Conservation (phyloP, 1,284 basidiomycete species). For the Malassezia nana region DNA sequence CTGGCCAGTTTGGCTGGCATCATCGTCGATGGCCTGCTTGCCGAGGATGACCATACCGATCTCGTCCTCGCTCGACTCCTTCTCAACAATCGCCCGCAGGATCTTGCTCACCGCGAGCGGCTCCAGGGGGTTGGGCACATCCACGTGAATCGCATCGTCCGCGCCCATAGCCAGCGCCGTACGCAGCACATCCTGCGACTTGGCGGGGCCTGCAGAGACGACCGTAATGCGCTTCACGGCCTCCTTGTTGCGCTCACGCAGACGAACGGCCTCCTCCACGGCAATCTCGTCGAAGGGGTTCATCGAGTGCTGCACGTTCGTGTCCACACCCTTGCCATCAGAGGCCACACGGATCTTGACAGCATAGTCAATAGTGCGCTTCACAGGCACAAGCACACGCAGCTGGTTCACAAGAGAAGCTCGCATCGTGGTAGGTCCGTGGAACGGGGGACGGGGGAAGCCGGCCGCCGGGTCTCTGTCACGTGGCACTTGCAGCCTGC, state of each 20-base stretch:
- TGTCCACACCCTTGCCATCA: constrained; percentile 47
- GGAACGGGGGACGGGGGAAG: constrained; percentile 9
- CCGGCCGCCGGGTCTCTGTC: constrained; percentile 6
- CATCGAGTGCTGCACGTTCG: constrained; percentile 47
- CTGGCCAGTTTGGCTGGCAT: constrained; percentile 90
- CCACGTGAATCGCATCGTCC: constrained; percentile 82
- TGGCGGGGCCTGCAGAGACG: constrained; percentile 82
- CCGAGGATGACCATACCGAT: constrained; percentile 87
- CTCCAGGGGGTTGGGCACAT: constrained; percentile 63
- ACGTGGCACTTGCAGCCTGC: constrained; percentile 11
- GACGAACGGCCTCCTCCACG: constrained; percentile 89
- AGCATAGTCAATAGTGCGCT: constrained; percentile 48
- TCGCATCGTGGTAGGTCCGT: constrained; percentile 25
- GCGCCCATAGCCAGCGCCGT: constrained; percentile 97
- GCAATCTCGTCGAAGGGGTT: constrained; percentile 57
- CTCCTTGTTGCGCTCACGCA: constrained; percentile 69
- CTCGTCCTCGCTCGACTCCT: constrained; percentile 55
- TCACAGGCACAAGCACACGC: constrained; percentile 45
- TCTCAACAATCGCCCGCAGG: constrained; percentile 66
- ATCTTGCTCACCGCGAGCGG: constrained; percentile 78
- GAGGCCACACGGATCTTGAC: constrained; percentile 48
- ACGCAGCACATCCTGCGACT: constrained; percentile 78
- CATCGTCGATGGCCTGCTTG: constrained; percentile 98
- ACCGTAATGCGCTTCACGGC: constrained; percentile 54
- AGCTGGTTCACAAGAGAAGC: constrained; percentile 44